phyloP scores from a whole-genome alignment of 176 grass and related monocot species.

The Juncus inflexus region DNA sequence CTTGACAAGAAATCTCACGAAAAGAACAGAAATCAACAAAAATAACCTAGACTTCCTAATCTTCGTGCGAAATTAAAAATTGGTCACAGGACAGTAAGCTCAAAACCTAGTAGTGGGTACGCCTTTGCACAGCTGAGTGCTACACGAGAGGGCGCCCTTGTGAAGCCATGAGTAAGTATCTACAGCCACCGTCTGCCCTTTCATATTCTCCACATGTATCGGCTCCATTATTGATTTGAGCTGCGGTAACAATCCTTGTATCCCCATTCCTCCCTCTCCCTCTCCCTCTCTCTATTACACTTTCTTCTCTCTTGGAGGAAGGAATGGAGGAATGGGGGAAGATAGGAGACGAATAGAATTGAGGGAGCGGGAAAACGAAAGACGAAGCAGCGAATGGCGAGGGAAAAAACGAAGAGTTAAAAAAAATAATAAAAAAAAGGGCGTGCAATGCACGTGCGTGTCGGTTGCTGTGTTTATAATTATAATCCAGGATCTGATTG shows the following conservation, averaged over 20 bases:
- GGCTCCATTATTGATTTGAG: slow-evolving; percentile 92
- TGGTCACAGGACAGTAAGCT: neutral
- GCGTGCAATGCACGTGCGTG: slow-evolving; percentile 17
- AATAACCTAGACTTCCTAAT: neutral
- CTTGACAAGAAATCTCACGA: neutral
- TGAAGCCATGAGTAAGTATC: slow-evolving; percentile 98
- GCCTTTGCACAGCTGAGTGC: slow-evolving; percentile 80
- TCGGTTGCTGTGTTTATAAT: neutral
- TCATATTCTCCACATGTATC: slow-evolving; percentile 66
- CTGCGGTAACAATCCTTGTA: slow-evolving; percentile 81
- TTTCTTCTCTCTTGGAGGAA: neutral
- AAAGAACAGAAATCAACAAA: neutral
- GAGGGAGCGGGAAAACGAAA: slow-evolving; percentile 27
- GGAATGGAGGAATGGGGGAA: neutral
- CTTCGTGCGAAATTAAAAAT: too few relatives aligned
- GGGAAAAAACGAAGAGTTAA: slow-evolving; percentile 11
- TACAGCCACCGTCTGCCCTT: slow-evolving; percentile 72
- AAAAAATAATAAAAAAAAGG: neutral
- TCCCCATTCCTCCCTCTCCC: slow-evolving; percentile 55
- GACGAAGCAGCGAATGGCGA: neutral
- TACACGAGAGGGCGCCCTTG: slow-evolving; percentile 88
- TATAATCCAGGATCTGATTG: too few relatives aligned
- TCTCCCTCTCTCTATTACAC: neutral
- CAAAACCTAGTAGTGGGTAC: slow-evolving; percentile 69
- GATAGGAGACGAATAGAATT: neutral